Percentiles rank a stretch among this genome's conserved stretches.
phyloP scores from a whole-genome alignment of 805 yeast species.

The Dipodascopsis tothii region DNA sequence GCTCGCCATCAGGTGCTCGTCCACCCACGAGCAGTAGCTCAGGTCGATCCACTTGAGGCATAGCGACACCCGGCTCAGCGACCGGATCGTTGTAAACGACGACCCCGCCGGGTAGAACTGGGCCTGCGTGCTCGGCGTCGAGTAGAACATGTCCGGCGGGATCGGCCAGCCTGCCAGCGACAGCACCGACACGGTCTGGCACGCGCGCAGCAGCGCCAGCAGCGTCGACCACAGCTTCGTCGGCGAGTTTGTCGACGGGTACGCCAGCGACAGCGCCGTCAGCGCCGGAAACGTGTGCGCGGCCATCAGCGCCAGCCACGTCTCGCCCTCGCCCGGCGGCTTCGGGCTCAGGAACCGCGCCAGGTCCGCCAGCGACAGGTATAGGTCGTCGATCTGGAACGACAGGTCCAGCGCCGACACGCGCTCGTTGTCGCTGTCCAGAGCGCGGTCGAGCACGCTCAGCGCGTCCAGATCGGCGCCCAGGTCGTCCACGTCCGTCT shows the following conservation, averaged over 20 bases:
- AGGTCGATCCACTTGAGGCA: constrained; percentile 19
- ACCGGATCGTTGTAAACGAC: constrained; percentile 11
- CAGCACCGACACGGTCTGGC: constrained; percentile 13
- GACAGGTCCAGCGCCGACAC: constrained; percentile 17
- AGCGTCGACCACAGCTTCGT: constrained; percentile 19
- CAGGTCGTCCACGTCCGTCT: not conserved
- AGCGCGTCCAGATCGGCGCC: not conserved
- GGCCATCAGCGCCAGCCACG: constrained; percentile 76
- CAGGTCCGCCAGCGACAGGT: constrained; percentile 6
- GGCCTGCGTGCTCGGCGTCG: constrained; percentile 11
- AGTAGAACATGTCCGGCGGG: constrained; percentile 21
- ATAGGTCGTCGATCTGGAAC: constrained; percentile 16
- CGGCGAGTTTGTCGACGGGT: constrained; percentile 18
- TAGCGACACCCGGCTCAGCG: constrained; percentile 5
- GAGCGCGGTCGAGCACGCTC: not conserved
- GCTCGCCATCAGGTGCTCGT: constrained; percentile 10
- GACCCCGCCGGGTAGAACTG: constrained; percentile 10
- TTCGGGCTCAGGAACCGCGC: constrained; percentile 56
- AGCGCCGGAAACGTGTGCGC: constrained; percentile 39
- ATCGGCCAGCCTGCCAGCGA: constrained; percentile 23
- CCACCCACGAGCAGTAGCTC: constrained; percentile 19
- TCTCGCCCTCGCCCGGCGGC: constrained; percentile 67
- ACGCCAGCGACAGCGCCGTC: constrained; percentile 18
- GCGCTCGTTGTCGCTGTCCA: constrained; percentile 14
- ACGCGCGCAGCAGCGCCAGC: constrained; percentile 9